Conservation (phyloP, 164 flowering plant species). For the Liquidambar formosana region DNA sequence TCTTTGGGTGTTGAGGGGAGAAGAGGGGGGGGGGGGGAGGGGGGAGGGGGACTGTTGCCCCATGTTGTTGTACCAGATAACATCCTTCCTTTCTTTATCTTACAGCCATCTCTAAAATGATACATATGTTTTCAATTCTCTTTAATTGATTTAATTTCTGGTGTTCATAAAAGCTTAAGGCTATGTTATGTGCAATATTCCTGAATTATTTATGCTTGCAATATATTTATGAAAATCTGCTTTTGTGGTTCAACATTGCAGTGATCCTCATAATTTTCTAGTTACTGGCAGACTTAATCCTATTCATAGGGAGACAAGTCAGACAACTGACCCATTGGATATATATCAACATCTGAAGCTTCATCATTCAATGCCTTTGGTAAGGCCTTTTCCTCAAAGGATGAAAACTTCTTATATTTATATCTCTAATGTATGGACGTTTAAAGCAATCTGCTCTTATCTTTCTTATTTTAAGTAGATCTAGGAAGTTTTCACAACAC, state of each 20-base stretch:
- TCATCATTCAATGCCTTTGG: slow-evolving; percentile 32
- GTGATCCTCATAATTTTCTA: slow-evolving; percentile 40
- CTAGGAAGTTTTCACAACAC: background rate
- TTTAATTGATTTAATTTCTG: no score
- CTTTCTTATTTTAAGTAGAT: background rate
- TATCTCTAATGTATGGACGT: background rate
- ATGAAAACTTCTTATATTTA: background rate
- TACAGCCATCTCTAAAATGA: no score
- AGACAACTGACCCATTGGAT: slow-evolving; percentile 21
- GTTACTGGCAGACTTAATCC: slow-evolving; percentile 12
- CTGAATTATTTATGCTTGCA: background rate
- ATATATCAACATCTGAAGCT: slow-evolving; percentile 28
- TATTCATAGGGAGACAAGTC: background rate
- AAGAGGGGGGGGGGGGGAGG: no score
- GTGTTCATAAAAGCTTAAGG: no score
- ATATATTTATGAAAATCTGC: background rate
- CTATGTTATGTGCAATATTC: background rate
- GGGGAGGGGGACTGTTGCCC: no score
- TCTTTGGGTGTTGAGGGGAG: no score
- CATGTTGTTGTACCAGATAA: no score
- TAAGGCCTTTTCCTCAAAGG: slow-evolving; percentile 13
- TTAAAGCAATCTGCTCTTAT: background rate
- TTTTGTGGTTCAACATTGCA: slow-evolving; percentile 13
- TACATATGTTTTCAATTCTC: no score
- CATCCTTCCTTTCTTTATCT: no score